Conservation (phyloP, 2,329 filamentous ascomycete genomes). For the Bertia moriformis region DNA sequence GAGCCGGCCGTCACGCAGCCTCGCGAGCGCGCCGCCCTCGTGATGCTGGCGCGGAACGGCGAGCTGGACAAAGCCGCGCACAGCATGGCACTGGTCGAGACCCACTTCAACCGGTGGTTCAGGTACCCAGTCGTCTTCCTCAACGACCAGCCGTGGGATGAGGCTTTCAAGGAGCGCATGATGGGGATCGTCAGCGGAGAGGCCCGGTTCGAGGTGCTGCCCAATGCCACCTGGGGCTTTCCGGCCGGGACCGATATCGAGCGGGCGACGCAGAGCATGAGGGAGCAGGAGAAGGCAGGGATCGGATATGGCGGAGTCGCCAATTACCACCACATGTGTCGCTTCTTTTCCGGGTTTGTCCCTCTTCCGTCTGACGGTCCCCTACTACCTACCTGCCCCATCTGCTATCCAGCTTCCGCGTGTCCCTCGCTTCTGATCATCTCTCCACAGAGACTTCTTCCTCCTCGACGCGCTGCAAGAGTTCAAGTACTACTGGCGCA, state of each 20-base stretch:
- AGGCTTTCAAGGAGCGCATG: conserved; percentile 20
- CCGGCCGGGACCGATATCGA: conserved; percentile 17
- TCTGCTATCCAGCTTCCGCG: no score
- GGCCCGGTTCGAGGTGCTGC: conserved; percentile 25
- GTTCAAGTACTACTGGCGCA: conserved; percentile 31
- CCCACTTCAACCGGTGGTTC: conserved; percentile 29
- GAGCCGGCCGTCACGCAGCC: no score
- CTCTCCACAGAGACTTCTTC: no score
- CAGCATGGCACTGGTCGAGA: conserved; percentile 23
- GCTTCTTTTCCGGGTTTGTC: conserved; percentile 26
- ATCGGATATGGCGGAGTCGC: conserved; percentile 22
- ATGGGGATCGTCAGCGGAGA: conserved; percentile 18
- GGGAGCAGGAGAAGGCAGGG: conserved; percentile 14
- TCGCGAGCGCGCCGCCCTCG: conserved; percentile 26
- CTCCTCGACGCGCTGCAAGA: no score
- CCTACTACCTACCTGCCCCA: not conserved
- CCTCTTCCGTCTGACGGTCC: conserved; percentile 2
- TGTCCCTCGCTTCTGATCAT: no score
- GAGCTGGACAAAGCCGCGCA: conserved; percentile 22
- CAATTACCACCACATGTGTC: conserved; percentile 26
- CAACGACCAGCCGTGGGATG: conserved; percentile 26
- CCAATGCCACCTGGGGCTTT: conserved; percentile 22
- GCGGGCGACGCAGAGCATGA: conserved; percentile 15
- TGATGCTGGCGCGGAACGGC: conserved; percentile 29
- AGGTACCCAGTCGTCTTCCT: conserved; percentile 30